phyloP scores from a whole-genome alignment of 108 stramenopile species.

The Skeletonema grethae region DNA sequence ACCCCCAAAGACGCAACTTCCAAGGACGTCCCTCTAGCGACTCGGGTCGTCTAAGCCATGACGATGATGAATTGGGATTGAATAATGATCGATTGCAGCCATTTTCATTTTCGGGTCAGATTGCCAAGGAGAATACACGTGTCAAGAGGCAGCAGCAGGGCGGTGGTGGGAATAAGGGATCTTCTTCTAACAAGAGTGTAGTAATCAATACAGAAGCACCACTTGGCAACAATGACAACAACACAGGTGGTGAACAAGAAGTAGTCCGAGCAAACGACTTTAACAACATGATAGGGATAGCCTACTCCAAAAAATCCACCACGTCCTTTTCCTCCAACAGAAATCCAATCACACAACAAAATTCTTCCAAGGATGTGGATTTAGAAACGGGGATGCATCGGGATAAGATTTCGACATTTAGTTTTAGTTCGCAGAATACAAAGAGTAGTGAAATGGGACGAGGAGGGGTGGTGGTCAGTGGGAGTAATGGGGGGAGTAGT shows the following conservation, averaged over 20 bases:
- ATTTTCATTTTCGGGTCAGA: slow-evolving; percentile 17
- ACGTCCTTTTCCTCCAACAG: not conserved
- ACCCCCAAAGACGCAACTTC: not conserved
- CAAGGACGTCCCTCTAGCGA: not conserved
- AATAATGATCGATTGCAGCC: slow-evolving; percentile 27
- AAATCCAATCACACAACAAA: not conserved
- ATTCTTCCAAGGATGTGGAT: not conserved
- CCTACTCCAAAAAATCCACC: not conserved
- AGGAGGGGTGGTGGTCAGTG: not conserved
- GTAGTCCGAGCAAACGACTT: not conserved
- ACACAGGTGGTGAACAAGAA: no score
- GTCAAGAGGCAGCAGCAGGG: not conserved
- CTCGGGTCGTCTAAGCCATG: slow-evolving; percentile 1
- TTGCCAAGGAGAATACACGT: slow-evolving; percentile 4
- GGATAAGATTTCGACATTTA: slow-evolving; percentile 30
- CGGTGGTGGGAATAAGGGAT: no score
- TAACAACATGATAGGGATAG: not conserved
- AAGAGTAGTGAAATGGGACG: no score
- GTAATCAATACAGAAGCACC: not conserved
- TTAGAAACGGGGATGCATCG: slow-evolving; percentile 24
- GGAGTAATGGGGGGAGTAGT: not conserved
- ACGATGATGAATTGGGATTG: slow-evolving; percentile 17
- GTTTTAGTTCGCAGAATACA: slow-evolving; percentile 7
- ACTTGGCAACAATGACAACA: no score
- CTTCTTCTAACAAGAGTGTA: no score